Evolutionary conservation across 83 land plant species (phyloP).

Genomic region (Thuja plicata): DNA sequence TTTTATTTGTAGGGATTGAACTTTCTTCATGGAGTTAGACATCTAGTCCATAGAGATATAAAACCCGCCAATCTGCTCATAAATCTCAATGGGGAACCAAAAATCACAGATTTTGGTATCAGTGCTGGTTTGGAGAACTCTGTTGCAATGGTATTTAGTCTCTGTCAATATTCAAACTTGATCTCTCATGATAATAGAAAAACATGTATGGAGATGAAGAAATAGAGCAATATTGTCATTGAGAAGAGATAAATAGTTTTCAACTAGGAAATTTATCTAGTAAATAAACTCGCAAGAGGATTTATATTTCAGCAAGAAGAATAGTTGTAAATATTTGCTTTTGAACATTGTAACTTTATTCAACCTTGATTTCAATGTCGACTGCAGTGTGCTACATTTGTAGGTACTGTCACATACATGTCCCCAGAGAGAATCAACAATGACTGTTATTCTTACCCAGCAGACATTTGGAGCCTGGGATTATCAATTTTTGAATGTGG

Average conservation of each 20-base stretch:
- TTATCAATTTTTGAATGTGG: slow-evolving; percentile 92
- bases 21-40: slow-evolving; percentile 88
- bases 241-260: not conserved
- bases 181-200: not conserved
- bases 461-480: slow-evolving; percentile 99
- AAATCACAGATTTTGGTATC: slow-evolving; percentile 98
- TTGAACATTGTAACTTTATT: not conserved
- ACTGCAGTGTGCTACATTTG: slow-evolving; percentile 95
- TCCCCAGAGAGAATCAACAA: slow-evolving; percentile 97
- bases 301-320: not conserved
- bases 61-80: slow-evolving; percentile 98
- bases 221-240: not conserved
- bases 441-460: slow-evolving; percentile 91
- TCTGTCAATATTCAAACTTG: slow-evolving; percentile 4
- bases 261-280: not conserved
- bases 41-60: slow-evolving; percentile 96
- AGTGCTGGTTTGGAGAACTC: slow-evolving; percentile 97
- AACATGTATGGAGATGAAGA: not conserved
- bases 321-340: not conserved
- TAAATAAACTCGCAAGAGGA: not conserved
- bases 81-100: slow-evolving; percentile 96
- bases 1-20: slow-evolving; percentile 63
- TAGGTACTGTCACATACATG: slow-evolving; percentile 99
- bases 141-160: slow-evolving; percentile 83
- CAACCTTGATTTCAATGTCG: not conserved